Evolutionary conservation across 2,329 filamentous ascomycete genomes (phyloP), one percentile per base, ranked within the genome.

Genomic region (Fusarium siculi): DNA sequence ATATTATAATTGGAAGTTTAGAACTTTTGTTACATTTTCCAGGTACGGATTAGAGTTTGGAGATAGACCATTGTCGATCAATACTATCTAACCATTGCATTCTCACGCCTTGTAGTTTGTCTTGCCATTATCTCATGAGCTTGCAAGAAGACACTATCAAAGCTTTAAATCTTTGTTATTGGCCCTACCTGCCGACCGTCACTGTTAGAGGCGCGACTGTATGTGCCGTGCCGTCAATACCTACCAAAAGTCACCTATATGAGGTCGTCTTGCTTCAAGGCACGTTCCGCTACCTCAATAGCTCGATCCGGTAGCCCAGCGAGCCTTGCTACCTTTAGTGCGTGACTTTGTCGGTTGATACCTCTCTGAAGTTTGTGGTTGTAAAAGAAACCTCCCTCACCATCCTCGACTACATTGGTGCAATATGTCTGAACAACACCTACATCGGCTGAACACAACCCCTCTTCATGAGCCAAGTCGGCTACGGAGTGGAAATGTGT

Each of bases 401-500:
- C 85, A 56, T 93, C 91, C 80, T 98, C 95, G 28, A 91, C 87
- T 14, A 99, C 90, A 82, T 98, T 94, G 0, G 96, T 98, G 81
- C 96, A 98, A 81, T 96, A 98, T 75, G 90, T 90, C 43, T 89
- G 92, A 56, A 97, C 84, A 5, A 79, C 74, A 1, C 84, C 84
- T 11, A 79, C 77, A 5, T 79, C 78, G 9, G 76, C 72, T 5
- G 76, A 74, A 12, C 81, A 79, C 69, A 91, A 78, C 0, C 84
- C 84, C 9, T 84, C 87, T 11, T 86, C 84, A 12, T 80, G 81
- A 0, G 93, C 93, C 85, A 97, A 89, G 78, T 97, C 95, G 5
- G 93, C 92, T 10, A 99, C 85, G 7, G 83, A 86, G 81, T 99
- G 96, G 78, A 98, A 99, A 82, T 99, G 96, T 21, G 96, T 98